Conservation (phyloP, 2,329 filamentous ascomycete species). For the Endothia cerciana region DNA sequence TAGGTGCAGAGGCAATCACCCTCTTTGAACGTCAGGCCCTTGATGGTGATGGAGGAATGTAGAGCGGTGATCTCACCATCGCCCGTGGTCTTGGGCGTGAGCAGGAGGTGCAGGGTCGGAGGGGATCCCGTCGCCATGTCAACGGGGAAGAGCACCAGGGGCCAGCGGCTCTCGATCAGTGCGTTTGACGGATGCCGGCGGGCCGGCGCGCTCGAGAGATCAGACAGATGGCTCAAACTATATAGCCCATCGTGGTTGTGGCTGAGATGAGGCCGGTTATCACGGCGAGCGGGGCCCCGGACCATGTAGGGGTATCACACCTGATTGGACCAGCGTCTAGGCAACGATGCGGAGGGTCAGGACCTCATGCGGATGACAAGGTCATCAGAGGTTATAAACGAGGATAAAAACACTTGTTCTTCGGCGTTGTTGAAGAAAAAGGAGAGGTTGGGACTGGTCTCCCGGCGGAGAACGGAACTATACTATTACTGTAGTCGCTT, state of each 20-base stretch:
- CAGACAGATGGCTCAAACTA: not conserved
- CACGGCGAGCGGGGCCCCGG: not conserved
- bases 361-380: not conserved
- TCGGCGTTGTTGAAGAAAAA: not conserved
- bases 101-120: not conserved
- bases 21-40: not conserved
- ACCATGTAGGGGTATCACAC: not conserved
- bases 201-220: not conserved
- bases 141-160: too few species aligned
- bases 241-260: not conserved
- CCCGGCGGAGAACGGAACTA: not conserved
- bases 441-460: not conserved
- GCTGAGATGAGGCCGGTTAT: not conserved
- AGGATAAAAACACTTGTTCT: not conserved
- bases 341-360: not conserved
- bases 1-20: constrained; percentile 6
- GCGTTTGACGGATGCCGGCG: not conserved
- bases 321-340: not conserved
- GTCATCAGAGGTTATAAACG: not conserved
- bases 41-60: not conserved
- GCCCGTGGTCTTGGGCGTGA: constrained; percentile 3
- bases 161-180: not conserved
- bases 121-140: not conserved
- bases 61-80: not conserved
- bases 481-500: not conserved